Evolutionary conservation across 768 basidiomycete genomes (phyloP), one percentile per base, ranked within the genome.

Genomic region (Mycena rosella): DNA sequence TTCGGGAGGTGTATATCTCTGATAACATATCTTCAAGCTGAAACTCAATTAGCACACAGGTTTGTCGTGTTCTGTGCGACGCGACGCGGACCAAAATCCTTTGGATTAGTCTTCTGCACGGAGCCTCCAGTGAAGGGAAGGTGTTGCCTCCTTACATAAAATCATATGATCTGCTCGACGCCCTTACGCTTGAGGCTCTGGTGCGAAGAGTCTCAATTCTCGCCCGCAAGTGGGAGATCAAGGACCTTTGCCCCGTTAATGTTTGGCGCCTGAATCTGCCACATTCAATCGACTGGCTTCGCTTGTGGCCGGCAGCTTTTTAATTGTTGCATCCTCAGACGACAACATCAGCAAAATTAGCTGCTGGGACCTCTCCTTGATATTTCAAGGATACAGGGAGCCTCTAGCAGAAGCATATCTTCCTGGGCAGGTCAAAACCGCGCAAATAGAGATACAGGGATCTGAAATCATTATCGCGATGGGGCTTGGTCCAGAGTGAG

Each of bases 271-370:
- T 59, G 10, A 3, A 14, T 26, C 63, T 69, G 22, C 52, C 52
- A 17, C 61, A 58, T 14, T 63, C 65, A 13, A 63, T 71, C 1
- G 68, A 66, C 8, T 71, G 69, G 69, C 60, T 71, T 17, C 69
- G 40, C 38, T 71, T 2, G 65, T 71, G 5, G 34, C 24, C 36
- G 66, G 59, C 24, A 47, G n/a, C 18, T 67, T 54, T 52, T 45
- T 67, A 10, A 61, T 67, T 18, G 65, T 62, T 6, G 66, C 69
- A 0, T 67, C 65, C 6, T 71, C 69, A 1, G 66, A 71, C 52
- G 44, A 27, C 14, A 0, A 22, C 8, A 38, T 29, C 55, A 71
- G 66, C 36, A 63, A 53, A 44, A 34, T 71, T 18, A 60, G 55
- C 30, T 64, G 61, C 24, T 71, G 70, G 70, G 70, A 71, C 42